Evolutionary conservation across 1,284 basidiomycete species (phyloP).

Genomic region (Sporisorium sorghi): DNA sequence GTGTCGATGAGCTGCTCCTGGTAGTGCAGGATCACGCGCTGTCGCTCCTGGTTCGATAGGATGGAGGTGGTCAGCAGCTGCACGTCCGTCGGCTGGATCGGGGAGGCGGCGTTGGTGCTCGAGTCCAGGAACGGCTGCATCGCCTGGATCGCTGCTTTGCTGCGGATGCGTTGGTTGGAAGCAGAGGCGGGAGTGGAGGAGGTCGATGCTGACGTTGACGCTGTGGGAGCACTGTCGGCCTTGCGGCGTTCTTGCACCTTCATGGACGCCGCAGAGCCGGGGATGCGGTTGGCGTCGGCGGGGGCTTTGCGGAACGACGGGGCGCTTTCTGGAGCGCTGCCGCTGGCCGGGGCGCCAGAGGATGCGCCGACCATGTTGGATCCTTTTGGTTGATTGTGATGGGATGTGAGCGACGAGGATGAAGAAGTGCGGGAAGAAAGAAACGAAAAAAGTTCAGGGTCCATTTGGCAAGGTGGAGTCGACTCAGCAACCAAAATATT

Average conservation of each 20-base stretch:
- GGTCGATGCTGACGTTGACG: neutral
- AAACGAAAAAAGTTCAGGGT: neutral
- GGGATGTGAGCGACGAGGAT: neutral
- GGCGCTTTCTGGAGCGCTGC: too few relatives aligned
- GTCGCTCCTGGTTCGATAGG: slow-evolving; percentile 40
- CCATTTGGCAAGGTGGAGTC: neutral
- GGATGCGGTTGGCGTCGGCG: slow-evolving; percentile 31
- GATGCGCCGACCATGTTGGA: neutral
- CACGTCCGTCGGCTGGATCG: slow-evolving; percentile 49
- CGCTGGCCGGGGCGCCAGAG: neutral
- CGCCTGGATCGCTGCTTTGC: slow-evolving; percentile 19
- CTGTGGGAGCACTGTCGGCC: neutral
- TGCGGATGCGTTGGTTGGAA: neutral
- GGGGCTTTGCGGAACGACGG: slow-evolving; percentile 26
- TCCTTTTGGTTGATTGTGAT: neutral
- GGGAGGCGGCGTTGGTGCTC: slow-evolving; percentile 18
- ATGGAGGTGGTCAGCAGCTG: slow-evolving; percentile 50
- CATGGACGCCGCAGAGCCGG: slow-evolving; percentile 41
- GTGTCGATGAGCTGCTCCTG: slow-evolving; percentile 36
- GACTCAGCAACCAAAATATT: neutral
- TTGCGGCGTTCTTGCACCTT: slow-evolving; percentile 31
- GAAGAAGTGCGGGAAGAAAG: neutral
- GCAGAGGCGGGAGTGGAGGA: neutral
- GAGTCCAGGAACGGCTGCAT: slow-evolving; percentile 41
- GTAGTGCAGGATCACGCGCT: slow-evolving; percentile 30